These are phyloP conservation scores for Talaromyces piceae DNA, from an alignment of 2,329 filamentous ascomycete species.

Conservation along the genomic window DNA sequence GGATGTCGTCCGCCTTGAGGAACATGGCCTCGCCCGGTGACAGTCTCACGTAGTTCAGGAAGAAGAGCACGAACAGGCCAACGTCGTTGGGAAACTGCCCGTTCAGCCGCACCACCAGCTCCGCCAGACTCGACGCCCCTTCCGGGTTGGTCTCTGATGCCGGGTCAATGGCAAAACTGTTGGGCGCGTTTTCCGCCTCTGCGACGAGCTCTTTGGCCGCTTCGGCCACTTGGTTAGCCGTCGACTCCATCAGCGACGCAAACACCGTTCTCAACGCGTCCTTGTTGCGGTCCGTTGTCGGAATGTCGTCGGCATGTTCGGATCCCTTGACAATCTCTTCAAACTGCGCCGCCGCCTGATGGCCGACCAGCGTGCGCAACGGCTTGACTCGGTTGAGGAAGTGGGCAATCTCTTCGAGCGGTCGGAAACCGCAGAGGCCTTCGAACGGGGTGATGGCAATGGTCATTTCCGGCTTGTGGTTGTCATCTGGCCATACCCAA, in stretches of 20 bases:
- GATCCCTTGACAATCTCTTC: constrained; percentile 52
- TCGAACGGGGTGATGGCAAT: constrained; percentile 96
- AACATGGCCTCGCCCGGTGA: constrained; percentile 90
- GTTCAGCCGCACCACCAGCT: constrained; percentile 70
- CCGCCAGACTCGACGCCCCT: constrained; percentile 56
- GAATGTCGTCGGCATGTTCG: constrained; percentile 40
- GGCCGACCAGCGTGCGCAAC: constrained; percentile 58
- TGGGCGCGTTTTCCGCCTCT: constrained; percentile 60
- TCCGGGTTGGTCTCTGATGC: constrained; percentile 28
- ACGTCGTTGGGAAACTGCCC: constrained; percentile 82
- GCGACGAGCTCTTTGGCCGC: constrained; percentile 63
- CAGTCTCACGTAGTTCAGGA: constrained; percentile 90
- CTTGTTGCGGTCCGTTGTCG: constrained; percentile 59
- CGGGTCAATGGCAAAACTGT: constrained; percentile 59
- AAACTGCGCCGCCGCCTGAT: constrained; percentile 42
- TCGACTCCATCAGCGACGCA: constrained; percentile 70
- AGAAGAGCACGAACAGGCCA: constrained; percentile 91
- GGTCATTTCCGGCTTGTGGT: constrained; percentile 99
- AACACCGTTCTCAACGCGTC: constrained; percentile 69
- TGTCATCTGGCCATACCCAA: constrained; percentile 63
- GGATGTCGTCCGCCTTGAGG: constrained; percentile 91
- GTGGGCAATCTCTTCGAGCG: constrained; percentile 74
- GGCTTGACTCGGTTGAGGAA: constrained; percentile 65
- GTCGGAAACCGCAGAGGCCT: constrained; percentile 90
- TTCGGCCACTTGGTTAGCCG: constrained; percentile 55